Evolutionary conservation across 1,284 basidiomycete genomes (phyloP).

Genomic region (Fomes fomentarius): DNA sequence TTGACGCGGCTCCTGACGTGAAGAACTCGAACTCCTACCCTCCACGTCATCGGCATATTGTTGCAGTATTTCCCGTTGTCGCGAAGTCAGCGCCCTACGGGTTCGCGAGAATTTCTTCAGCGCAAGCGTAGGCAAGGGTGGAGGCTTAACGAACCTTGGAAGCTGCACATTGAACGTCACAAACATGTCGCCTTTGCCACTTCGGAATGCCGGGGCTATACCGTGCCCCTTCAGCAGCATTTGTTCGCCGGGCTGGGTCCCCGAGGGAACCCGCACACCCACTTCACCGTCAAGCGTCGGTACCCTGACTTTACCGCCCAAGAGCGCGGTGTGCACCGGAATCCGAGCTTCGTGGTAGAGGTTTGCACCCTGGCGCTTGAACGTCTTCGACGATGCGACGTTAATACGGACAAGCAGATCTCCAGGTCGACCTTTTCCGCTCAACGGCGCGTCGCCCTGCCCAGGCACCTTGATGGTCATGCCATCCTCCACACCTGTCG

Average conservation of each 20-base stretch:
- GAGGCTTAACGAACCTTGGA: slow-evolving; percentile 71
- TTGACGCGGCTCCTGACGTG: slow-evolving; percentile 26
- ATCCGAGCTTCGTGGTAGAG: slow-evolving; percentile 92
- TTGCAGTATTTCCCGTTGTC: slow-evolving; percentile 88
- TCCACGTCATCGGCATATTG: slow-evolving; percentile 93
- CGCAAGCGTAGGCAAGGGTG: slow-evolving; percentile 20
- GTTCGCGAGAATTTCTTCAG: slow-evolving; percentile 9
- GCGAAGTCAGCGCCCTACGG: slow-evolving; percentile 75
- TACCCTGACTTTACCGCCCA: slow-evolving; percentile 91
- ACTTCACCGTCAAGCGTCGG: slow-evolving; percentile 97
- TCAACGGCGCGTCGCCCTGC: slow-evolving; percentile 86
- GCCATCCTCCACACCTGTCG: slow-evolving; percentile 91
- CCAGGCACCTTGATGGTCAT: slow-evolving; percentile 89
- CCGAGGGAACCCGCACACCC: slow-evolving; percentile 90
- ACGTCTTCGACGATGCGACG: slow-evolving; percentile 83
- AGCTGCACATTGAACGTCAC: slow-evolving; percentile 89
- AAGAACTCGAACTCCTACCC: slow-evolving; percentile 49
- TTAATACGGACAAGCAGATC: slow-evolving; percentile 90
- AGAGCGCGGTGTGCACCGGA: slow-evolving; percentile 89
- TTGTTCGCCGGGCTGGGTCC: slow-evolving; percentile 97
- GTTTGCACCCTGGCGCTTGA: slow-evolving; percentile 91
- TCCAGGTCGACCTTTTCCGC: slow-evolving; percentile 77
- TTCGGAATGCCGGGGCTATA: slow-evolving; percentile 70
- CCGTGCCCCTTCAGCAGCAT: slow-evolving; percentile 94
- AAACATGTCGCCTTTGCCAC: slow-evolving; percentile 86